Evolutionary conservation across 2,329 filamentous ascomycete genomes (phyloP).

Genomic region (Aspergillus pseudoterreus): DNA sequence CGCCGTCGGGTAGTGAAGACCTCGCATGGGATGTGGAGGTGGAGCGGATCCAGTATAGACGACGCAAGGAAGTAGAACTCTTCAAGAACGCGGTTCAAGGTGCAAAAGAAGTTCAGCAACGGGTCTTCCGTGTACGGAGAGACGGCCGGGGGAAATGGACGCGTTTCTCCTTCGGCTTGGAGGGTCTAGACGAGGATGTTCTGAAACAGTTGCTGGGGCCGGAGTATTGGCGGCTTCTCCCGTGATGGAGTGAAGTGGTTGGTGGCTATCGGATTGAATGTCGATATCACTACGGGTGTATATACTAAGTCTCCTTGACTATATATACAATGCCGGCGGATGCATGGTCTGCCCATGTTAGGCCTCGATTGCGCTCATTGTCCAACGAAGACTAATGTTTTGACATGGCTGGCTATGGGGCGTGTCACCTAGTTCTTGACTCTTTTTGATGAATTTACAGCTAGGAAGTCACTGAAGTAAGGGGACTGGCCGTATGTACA

Average conservation of each 20-base stretch:
- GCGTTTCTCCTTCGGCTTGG: slow-evolving; percentile 30
- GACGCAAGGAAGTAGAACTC: slow-evolving; percentile 27
- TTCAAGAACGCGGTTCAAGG: slow-evolving; percentile 25
- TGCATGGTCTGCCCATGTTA: too few species aligned
- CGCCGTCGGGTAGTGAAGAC: slow-evolving; percentile 1
- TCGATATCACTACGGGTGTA: too few species aligned
- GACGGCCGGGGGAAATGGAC: slow-evolving; percentile 38
- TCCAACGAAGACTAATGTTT: too few species aligned
- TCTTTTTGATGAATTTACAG: too few species aligned
- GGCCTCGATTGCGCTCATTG: too few species aligned
- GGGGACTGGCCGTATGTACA: too few species aligned
- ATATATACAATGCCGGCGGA: too few species aligned
- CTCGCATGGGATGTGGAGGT: slow-evolving; percentile 29
- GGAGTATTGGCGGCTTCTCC: slow-evolving; percentile 7
- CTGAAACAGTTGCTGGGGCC: slow-evolving; percentile 16
- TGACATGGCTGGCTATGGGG: too few species aligned
- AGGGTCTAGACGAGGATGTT: slow-evolving; percentile 16
- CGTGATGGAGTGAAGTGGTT: neutral
- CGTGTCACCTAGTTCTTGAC: too few species aligned
- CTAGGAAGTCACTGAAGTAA: too few species aligned
- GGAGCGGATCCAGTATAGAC: slow-evolving; percentile 29
- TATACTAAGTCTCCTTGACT: too few species aligned
- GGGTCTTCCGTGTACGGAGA: slow-evolving; percentile 28
- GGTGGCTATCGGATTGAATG: too few species aligned
- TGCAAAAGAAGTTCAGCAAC: slow-evolving; percentile 28